Evolutionary conservation across 1,284 basidiomycete genomes (phyloP), one percentile per base, ranked within the genome.

Genomic region (Coniferiporia sulphurascens): DNA sequence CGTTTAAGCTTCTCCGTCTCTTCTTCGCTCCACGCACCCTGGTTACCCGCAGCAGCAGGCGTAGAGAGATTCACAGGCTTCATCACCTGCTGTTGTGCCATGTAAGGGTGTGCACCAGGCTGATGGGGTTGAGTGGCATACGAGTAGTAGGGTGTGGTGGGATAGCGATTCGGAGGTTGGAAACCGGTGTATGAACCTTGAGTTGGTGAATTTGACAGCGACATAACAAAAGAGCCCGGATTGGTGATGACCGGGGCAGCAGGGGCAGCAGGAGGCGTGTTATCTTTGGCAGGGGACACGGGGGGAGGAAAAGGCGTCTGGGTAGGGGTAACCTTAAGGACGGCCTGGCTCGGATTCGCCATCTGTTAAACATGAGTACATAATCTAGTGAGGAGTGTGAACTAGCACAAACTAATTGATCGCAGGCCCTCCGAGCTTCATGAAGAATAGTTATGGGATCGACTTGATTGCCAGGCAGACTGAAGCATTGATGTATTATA

Each of bases 401-500:
- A 13, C 58, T 50, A 48, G 60, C 19, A 69, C 78, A 71, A 71
- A 91, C 88, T 27, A 91, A 77, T 27, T 79, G 80, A 70, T 91
- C 89, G 63, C 89, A 91, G 21, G 86, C 81, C 50, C 82, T 79
- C 70, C 89, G 89, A 4, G 89, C 89, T 59, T 91, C 88, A 45
- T 73, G 78, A 4, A 91, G 77, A 79, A 91, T 83, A 55, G 73
- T 73, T 48, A 91, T 67, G 9, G 89, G 89, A 66, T 91, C 89
- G 10, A 89, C 78, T 64, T 87, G 86, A 60, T 75, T 80, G 7
- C 76, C 76, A 10, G 85, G 82, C 78, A 85, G 80, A 63, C 86
- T 84, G 68, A 91, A 91, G 67, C 86, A 89, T 69, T 91, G 89
- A 2, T 87, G 83, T 44, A 91, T 79, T 35, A 91, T 87, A 60